Evolutionary conservation across 495 filamentous ascomycete genomes (phyloP).

Genomic region (Podospora fimiseda): DNA sequence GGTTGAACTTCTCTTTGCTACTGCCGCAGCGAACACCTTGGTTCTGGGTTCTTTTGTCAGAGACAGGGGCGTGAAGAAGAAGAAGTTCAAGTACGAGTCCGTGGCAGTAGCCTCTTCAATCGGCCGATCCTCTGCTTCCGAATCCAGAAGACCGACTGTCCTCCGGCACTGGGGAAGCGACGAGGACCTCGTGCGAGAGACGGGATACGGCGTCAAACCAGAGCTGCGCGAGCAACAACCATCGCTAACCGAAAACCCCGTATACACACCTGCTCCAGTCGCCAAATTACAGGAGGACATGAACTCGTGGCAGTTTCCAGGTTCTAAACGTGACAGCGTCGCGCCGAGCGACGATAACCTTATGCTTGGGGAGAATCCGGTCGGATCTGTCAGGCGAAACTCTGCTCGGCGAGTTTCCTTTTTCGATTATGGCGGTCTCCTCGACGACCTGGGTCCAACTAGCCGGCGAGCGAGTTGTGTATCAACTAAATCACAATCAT

Average conservation of each 20-base stretch:
- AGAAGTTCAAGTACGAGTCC: constrained; percentile 59
- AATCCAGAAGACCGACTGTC: constrained; percentile 41
- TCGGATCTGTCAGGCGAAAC: constrained; percentile 25
- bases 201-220: constrained; percentile 61
- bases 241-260: constrained; percentile 12
- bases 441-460: constrained; percentile 34
- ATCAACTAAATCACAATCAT: constrained; percentile 8
- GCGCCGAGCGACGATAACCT: constrained; percentile 31
- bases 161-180: constrained; percentile 73
- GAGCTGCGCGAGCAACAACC: constrained; percentile 42
- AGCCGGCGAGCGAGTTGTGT: constrained; percentile 30
- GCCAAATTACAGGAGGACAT: constrained; percentile 23
- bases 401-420: constrained; percentile 51
- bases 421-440: constrained; percentile 64
- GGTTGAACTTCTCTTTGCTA: constrained; percentile 70
- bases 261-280: constrained; percentile 29
- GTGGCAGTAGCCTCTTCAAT: constrained; percentile 33
- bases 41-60: constrained; percentile 78
- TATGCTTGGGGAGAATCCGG: constrained; percentile 12
- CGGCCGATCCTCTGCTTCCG: constrained; percentile 38
- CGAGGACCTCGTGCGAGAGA: constrained; percentile 65
- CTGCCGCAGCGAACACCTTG: constrained; percentile 67
- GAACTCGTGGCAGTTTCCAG: constrained; percentile 36
- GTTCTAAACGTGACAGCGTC: constrained; percentile 17
- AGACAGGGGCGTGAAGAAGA: constrained; percentile 70